Conservation (phyloP, 805 yeast species). For the Yueomyces sp. region DNA sequence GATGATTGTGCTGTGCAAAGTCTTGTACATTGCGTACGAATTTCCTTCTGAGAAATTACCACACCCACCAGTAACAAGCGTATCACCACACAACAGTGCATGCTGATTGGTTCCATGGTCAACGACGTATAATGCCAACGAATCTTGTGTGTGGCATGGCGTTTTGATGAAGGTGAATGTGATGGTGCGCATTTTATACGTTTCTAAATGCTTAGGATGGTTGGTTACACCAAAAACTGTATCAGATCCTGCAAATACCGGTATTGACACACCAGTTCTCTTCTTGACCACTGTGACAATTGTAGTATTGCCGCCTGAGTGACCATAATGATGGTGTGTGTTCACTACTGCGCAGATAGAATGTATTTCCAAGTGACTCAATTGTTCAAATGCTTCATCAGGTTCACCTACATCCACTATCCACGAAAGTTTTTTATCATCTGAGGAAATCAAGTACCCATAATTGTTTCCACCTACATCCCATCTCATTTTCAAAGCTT, state of each 20-base stretch:
- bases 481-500: conserved; percentile 87
- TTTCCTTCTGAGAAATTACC: conserved; percentile 93
- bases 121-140: conserved; percentile 69
- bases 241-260: conserved; percentile 59
- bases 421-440: conserved; percentile 62
- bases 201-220: conserved; percentile 61
- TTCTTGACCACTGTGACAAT: conserved; percentile 17
- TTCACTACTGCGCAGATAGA: conserved; percentile 70
- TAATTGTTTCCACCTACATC: conserved; percentile 77
- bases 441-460: conserved; percentile 49
- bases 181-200: conserved; percentile 28
- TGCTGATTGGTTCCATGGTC: conserved; percentile 49
- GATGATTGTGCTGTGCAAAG: conserved; percentile 52
- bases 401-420: conserved; percentile 90
- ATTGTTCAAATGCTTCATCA: conserved; percentile 41
- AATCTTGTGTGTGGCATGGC: conserved; percentile 96
- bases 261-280: conserved; percentile 32
- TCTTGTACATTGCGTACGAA: conserved; percentile 62
- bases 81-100: conserved; percentile 90
- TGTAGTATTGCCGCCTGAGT: conserved; percentile 67
- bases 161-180: conserved; percentile 76
- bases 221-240: conserved; percentile 45
- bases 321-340: conserved; percentile 94
- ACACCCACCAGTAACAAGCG: conserved; percentile 85
- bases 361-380: conserved; percentile 26